Base-by-base conservation (phyloP, 75 land plant species). In the Sequoiadendron giganteum region DNA sequence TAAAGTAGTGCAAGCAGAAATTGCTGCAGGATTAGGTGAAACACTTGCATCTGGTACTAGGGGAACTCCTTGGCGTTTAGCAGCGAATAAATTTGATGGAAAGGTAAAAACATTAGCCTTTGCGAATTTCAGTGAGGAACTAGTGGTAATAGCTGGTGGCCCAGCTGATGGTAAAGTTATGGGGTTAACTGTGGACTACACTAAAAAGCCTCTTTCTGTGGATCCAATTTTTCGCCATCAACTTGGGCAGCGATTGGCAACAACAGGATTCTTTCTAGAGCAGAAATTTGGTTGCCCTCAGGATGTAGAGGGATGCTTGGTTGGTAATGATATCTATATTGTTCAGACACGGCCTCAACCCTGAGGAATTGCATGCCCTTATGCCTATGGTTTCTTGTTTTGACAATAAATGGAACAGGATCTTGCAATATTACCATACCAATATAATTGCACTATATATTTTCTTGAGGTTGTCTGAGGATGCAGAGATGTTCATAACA, bases 301-400 rank as follows among this genome's bases (percentile, higher is more conserved):
- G 89, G 99, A 98, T 90, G 91, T 97, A 15, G 99, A 98, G 91
- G 99, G 99, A 0, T 98, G 99, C 83, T 55, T 97, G 8, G 93
- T 97, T 13, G 99, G 99, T 10, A 91, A 97, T 72, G 95, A 97
- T 25, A 89, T 98, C 21, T 98, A 87, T 90, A 91, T 98, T 58
- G 99, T 98, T 16, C 99, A 98, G 88, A 89, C 95, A 34, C 93
- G 99, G 14, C 99, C 99, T 1, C 99, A 98, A 70, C 99, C 99
- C 10, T 91, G 65, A 85, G 77, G n/a, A 32, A 75, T 75, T 75
- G 76, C 76, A 19, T 9, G 32, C 8, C 76, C 30, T 72, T 9
- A 72, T 25, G 70, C 70, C 70, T 75, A 32, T 75, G 34, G 77
- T 34, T 30, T 32, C 14, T 32, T 34, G 34, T 34, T 75, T 75